These are phyloP conservation scores for Blastocystis sp. DNA, from an alignment of 352 stramenopile species.

Conservation along the genomic window DNA sequence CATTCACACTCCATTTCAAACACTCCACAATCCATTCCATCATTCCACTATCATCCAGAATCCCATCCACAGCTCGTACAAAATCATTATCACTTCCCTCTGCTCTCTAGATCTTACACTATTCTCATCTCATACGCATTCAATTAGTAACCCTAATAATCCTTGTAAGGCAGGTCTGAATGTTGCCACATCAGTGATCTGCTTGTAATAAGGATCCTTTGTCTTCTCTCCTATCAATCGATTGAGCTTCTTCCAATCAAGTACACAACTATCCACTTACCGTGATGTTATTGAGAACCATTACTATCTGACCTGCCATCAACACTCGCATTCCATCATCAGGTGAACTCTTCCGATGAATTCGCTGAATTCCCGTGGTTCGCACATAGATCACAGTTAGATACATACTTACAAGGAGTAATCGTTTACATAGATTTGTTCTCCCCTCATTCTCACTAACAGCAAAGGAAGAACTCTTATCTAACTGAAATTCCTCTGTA, in stretches of 20 bases:
- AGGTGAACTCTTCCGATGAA: not conserved
- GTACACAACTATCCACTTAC: not conserved
- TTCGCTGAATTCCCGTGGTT: not conserved
- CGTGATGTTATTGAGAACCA: not conserved
- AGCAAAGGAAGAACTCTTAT: slow-evolving; percentile 20
- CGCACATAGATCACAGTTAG: slow-evolving; percentile 28
- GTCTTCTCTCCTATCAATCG: not conserved
- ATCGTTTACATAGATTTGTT: not conserved
- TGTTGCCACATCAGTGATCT: not conserved
- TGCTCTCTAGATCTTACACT: not conserved
- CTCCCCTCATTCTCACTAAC: not conserved
- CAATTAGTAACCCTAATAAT: not conserved
- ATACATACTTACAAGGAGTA: not conserved
- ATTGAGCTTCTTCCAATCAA: slow-evolving; percentile 3
- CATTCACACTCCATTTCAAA: not conserved
- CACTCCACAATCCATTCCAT: not conserved
- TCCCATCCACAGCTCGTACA: not conserved
- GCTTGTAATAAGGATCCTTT: not conserved
- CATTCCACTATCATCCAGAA: not conserved
- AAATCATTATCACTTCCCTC: not conserved
- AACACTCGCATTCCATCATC: not conserved
- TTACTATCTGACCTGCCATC: slow-evolving; percentile 20
- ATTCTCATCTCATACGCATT: not conserved
- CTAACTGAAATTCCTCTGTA: slow-evolving; percentile 8
- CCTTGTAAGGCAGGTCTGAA: not conserved